Evolutionary conservation across 345 rosid genomes (phyloP).

Genomic region (Durio zibethinus): DNA sequence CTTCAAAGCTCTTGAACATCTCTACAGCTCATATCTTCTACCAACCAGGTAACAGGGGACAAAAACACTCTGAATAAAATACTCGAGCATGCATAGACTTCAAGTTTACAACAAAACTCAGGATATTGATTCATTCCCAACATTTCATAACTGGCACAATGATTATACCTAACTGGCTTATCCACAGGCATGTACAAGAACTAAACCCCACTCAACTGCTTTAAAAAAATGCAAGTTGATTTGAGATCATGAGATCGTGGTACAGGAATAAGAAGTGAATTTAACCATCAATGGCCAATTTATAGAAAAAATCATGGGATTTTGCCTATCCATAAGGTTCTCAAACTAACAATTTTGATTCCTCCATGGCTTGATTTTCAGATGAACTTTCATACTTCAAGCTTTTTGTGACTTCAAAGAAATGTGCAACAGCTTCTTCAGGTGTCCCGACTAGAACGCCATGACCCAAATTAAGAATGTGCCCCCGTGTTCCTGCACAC

Average conservation of each 20-base stretch:
- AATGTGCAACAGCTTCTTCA: slow-evolving; percentile 91
- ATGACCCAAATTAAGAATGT: slow-evolving; percentile 85
- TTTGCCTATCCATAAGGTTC: background rate
- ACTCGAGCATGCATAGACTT: background rate
- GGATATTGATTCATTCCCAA: background rate
- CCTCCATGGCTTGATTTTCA: slow-evolving; percentile 41
- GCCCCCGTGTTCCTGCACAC: slow-evolving; percentile 81
- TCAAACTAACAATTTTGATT: slow-evolving; percentile 56
- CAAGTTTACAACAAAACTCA: background rate
- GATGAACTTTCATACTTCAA: slow-evolving; percentile 44
- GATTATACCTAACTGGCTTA: slow-evolving; percentile 18
- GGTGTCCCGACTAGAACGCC: slow-evolving; percentile 94
- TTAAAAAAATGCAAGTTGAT: slow-evolving; percentile 17
- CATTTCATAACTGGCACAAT: slow-evolving; percentile 4
- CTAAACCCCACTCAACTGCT: slow-evolving; percentile 16
- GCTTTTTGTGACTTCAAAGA: slow-evolving; percentile 76
- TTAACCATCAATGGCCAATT: slow-evolving; percentile 1
- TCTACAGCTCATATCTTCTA: background rate
- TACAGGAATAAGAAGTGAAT: background rate
- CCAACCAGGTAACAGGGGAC: background rate
- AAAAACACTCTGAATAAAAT: background rate
- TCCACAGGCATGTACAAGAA: slow-evolving; percentile 16
- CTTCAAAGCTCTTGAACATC: background rate
- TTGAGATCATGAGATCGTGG: slow-evolving; percentile 3
- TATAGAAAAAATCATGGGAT: slow-evolving; percentile 13